Conservation (phyloP, 139 green algal genomes). For the Desmodesmus armatus region DNA sequence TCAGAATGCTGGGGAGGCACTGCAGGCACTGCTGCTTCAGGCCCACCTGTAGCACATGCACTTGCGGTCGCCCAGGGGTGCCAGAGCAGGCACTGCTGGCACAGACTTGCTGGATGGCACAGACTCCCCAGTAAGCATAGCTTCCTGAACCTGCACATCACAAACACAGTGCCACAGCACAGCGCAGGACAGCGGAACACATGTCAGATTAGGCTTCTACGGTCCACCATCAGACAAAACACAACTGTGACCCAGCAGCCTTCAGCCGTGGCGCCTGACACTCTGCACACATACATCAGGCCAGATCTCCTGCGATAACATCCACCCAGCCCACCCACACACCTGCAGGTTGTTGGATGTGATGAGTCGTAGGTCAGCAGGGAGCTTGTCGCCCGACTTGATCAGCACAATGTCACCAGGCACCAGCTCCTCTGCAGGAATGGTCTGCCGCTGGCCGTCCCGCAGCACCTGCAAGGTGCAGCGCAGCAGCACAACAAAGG, state of each 20-base stretch:
- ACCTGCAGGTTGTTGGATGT: constrained; percentile 66
- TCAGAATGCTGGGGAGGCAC: too few species aligned
- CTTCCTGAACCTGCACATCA: constrained; percentile 70
- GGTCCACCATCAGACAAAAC: too few species aligned
- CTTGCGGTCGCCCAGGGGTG: constrained; percentile 53
- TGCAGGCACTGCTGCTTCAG: too few species aligned
- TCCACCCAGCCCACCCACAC: not conserved
- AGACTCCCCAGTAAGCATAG: constrained; percentile 83
- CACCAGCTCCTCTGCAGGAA: constrained; percentile 68
- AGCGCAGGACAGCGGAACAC: too few species aligned
- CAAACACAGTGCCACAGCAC: too few species aligned
- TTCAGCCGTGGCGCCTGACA: too few species aligned
- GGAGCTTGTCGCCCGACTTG: constrained; percentile 74
- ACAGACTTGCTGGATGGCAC: constrained; percentile 72
- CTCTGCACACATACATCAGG: too few species aligned
- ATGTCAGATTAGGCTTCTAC: too few species aligned
- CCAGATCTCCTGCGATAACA: not conserved
- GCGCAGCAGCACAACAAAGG: too few species aligned
- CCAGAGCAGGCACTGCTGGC: not conserved
- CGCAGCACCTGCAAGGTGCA: constrained; percentile 49
- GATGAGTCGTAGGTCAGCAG: constrained; percentile 76
- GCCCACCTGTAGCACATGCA: constrained; percentile 71
- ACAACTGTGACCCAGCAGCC: too few species aligned
- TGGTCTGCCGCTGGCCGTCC: constrained; percentile 38
- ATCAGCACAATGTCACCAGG: constrained; percentile 81